These are phyloP conservation scores for Dunaliella sp. DNA, from an alignment of 139 green algal genomes.

Conservation along the genomic window DNA sequence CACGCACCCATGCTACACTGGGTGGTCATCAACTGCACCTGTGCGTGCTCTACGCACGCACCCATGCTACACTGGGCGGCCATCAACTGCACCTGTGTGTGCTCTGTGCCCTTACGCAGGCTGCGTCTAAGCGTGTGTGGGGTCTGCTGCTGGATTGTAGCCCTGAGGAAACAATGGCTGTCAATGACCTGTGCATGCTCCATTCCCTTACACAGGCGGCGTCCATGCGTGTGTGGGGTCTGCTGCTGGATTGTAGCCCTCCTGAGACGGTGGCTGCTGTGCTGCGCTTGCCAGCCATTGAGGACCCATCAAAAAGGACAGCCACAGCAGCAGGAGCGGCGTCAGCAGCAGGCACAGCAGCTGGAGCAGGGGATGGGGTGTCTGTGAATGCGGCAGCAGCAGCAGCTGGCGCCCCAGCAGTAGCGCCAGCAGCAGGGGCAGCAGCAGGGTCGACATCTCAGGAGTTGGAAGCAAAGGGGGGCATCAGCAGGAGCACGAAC, in stretches of 20 bases:
- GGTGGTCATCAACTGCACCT: too few species aligned
- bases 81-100: too few species aligned
- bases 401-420: background rate
- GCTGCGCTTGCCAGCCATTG: background rate
- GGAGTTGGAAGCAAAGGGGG: background rate
- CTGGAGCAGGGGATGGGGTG: background rate
- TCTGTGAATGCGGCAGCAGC: background rate
- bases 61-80: too few species aligned
- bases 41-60: too few species aligned
- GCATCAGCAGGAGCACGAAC: background rate
- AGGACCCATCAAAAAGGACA: background rate
- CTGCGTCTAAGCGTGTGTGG: conserved; percentile 58
- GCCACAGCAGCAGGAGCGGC: background rate
- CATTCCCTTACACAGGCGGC: too few species aligned
- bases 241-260: conserved; percentile 45
- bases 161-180: background rate
- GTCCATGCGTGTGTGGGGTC: conserved; percentile 57
- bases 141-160: conserved; percentile 44
- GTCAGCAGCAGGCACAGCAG: conserved; percentile 9
- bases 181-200: too few species aligned
- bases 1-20: too few species aligned
- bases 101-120: too few species aligned
- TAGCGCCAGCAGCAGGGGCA: background rate
- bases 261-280: background rate
- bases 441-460: background rate